phyloP scores from a whole-genome alignment of 2,329 filamentous ascomycete genomes.

The Rhinocladiella mackenziei region DNA sequence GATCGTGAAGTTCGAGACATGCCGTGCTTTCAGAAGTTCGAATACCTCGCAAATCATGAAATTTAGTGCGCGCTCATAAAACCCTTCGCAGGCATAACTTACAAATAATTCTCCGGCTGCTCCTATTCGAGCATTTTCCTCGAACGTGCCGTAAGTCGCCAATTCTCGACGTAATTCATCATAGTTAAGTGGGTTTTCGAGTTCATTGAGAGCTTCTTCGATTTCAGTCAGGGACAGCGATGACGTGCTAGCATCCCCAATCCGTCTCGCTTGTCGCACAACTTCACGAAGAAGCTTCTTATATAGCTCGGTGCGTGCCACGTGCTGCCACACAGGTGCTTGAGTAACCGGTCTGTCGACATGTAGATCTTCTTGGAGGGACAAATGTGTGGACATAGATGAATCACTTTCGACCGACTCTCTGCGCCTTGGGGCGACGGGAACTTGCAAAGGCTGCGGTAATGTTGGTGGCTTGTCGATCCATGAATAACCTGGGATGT shows the following conservation, averaged over 20 bases:
- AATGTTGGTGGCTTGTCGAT: constrained; percentile 11
- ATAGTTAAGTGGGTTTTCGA: constrained; percentile 2
- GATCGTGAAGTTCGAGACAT: constrained; percentile 7
- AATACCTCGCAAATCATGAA: constrained; percentile 8
- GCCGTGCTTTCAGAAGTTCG: constrained; percentile 5
- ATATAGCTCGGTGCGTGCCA: constrained; percentile 7
- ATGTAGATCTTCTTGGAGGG: not conserved
- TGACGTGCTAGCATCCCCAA: not conserved
- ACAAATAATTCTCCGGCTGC: constrained; percentile 23
- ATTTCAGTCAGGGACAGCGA: constrained; percentile 17
- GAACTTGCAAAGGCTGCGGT: constrained; percentile 6
- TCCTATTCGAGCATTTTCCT: constrained; percentile 15
- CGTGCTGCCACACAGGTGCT: constrained; percentile 1
- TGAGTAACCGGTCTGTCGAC: not conserved
- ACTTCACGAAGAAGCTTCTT: constrained; percentile 13
- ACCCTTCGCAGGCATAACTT: not conserved
- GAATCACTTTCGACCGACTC: too few relatives aligned
- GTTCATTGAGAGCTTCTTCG: constrained; percentile 12
- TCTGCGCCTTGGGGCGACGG: too few relatives aligned
- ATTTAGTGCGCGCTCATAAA: not conserved
- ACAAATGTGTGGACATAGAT: too few relatives aligned
- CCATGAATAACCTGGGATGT: constrained; percentile 13
- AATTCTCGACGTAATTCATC: constrained; percentile 7
- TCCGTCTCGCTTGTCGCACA: constrained; percentile 9
- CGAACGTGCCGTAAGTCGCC: constrained; percentile 4